Evolutionary conservation across 805 yeast genomes (phyloP), one percentile per base, ranked within the genome.

Genomic region (Gaillardinia entomophila): DNA sequence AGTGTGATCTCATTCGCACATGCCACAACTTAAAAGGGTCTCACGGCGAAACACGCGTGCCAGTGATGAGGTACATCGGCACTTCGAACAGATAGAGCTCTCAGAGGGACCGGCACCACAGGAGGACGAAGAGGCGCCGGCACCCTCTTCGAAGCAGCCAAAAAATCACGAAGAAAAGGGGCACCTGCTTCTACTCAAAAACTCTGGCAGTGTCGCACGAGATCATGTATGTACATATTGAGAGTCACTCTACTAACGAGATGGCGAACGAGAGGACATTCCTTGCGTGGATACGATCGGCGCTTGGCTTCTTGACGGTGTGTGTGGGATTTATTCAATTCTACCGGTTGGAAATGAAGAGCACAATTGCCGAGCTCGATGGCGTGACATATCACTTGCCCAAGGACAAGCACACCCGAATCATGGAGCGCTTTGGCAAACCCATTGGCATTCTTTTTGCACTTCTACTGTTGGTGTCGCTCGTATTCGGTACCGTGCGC

Each of bases 181-280:
- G 11, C 26, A 31, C 33, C 13, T 14, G 17, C n/a, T 24, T 22
- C n/a, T 31, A 10, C 30, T 61, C 2, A 47, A 51, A 11, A 63
- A 62, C 35, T 37, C 39, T 8, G 62, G 60, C 12, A 50, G 62
- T 13, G 59, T 55, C 5, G 70, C 70, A 3, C 43, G 68, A 30
- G 70, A 63, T 42, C 67, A 63, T 34, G 56, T 54, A 51, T 26
- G 59, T 53, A 41, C 26, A 22, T n/a, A 16, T 15, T 18, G 18
- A 12, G 28, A 18, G 19, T 27, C 14, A 5, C 8, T 10, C 8
- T 46, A 46, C 51, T 45, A 43, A 49, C 49, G 24, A 53, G 59
- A 17, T 60, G 37, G 61, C 66, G 24, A 58, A 57, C 36, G 64
- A 60, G 34, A 36, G 64, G 18, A 58, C 66, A 7, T 36, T 58